Evolutionary conservation across 805 yeast genomes (phyloP).

Genomic region (Pichia membranifaciens): DNA sequence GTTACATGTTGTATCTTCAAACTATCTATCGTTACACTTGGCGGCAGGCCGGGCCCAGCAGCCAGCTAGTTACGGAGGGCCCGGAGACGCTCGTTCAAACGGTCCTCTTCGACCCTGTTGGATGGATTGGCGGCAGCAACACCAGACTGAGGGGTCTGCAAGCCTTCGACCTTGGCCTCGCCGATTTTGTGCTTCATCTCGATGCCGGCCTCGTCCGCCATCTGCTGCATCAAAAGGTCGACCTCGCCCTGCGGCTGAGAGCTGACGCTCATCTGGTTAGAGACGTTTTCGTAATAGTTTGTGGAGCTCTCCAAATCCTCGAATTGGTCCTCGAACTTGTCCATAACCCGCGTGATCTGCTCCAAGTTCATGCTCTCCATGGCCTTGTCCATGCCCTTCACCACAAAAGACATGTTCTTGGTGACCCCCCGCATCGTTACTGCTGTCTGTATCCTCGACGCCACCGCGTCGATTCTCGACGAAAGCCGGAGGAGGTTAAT

Average conservation of each 20-base stretch:
- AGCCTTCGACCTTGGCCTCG: conserved; percentile 47
- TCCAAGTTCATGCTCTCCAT: conserved; percentile 94
- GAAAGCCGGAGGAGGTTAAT: conserved; percentile 75
- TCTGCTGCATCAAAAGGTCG: conserved; percentile 80
- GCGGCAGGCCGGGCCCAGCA: too few relatives aligned
- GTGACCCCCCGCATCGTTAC: conserved; percentile 96
- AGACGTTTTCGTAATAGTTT: conserved; percentile 86
- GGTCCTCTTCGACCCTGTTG: conserved; percentile 67
- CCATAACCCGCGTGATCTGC: conserved; percentile 90
- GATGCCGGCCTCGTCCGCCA: conserved; percentile 96
- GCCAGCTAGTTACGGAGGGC: conserved; percentile 64
- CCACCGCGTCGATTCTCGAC: conserved; percentile 91
- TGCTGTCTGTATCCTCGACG: conserved; percentile 93
- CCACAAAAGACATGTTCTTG: conserved; percentile 88
- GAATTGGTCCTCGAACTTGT: conserved; percentile 91
- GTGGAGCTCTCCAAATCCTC: conserved; percentile 94
- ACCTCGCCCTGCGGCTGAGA: conserved; percentile 95
- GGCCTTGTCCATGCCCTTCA: conserved; percentile 94
- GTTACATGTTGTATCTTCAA: too few relatives aligned
- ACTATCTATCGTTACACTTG: too few relatives aligned
- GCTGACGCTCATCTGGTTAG: conserved; percentile 80
- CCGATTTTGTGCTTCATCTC: conserved; percentile 80
- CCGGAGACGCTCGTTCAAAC: conserved; percentile 77
- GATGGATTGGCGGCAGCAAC: conserved; percentile 34
- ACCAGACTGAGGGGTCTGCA: conserved; percentile 28